phyloP scores from a whole-genome alignment of 1,284 basidiomycete species.

The Moniliophthora roreri region DNA sequence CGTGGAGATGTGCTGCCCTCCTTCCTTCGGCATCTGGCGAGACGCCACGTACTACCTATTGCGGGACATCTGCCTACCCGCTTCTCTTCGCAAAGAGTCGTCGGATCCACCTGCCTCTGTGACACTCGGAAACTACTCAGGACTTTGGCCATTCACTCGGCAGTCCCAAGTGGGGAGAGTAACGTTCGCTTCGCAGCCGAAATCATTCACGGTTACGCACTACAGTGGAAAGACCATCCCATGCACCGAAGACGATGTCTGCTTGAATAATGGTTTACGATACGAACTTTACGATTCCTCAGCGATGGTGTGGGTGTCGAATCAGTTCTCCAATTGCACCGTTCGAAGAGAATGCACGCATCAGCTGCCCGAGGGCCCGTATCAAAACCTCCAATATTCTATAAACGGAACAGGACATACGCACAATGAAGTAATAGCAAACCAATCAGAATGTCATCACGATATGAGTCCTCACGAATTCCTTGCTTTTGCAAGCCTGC shows the following conservation, averaged over 20 bases:
- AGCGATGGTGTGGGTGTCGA: not conserved
- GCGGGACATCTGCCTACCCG: slow-evolving; percentile 27
- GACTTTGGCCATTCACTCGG: not conserved
- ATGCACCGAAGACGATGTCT: not conserved
- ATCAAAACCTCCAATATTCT: not conserved
- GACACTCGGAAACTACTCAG: not conserved
- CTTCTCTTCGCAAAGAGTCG: not conserved
- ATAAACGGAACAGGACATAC: slow-evolving; percentile 31
- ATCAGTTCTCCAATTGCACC: not conserved
- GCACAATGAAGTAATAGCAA: slow-evolving; percentile 41
- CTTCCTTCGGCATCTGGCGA: slow-evolving; percentile 43
- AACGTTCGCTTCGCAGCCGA: not conserved
- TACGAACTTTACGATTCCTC: not conserved
- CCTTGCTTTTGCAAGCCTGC: slow-evolving; percentile 39
- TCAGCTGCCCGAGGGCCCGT: not conserved
- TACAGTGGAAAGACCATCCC: not conserved
- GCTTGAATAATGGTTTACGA: not conserved
- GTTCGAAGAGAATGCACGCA: not conserved
- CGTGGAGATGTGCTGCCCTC: slow-evolving; percentile 46
- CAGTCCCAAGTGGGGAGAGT: not conserved
- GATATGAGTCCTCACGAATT: slow-evolving; percentile 43
- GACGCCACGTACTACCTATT: slow-evolving; percentile 37
- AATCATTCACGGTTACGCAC: not conserved
- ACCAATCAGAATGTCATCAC: slow-evolving; percentile 36
- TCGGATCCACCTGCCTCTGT: not conserved